Evolutionary conservation across 306 rosid genomes (phyloP), one percentile per base, ranked within the genome.

Genomic region (Biancaea sappan): DNA sequence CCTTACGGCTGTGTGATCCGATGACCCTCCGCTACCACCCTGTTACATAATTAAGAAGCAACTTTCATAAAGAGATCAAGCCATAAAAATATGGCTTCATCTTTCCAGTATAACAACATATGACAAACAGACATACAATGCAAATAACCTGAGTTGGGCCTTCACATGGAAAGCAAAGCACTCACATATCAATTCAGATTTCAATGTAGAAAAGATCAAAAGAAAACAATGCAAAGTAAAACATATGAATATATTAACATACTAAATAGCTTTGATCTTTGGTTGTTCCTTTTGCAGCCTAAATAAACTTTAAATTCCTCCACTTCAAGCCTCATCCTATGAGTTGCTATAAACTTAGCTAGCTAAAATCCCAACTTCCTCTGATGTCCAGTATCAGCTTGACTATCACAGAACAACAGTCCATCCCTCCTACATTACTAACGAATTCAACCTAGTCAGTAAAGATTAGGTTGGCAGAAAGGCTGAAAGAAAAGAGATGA

Each of bases 21-120:
- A 50, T 66, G 72, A 76, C 57, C 63, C 67, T 77, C 62, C 78
- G 53, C 63, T 74, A 68, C 37, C 56, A 77, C 73, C 63, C 96
- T 88, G 85, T 70, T 4, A 58, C 54, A 76, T 32, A 71, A 81
- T 69, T 54, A 73, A 73, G 59, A 61, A 68, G 54, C 60, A 76
- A 75, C 29, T 74, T 67, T 22, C 35, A 65, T 31, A 44, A 71
- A 61, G 66, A 37, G 52, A 63, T 62, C 56, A 77, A 81, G 59
- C 75, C 74, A 61, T 50, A 35, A 56, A 31, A 62, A 48, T 18
- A 67, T 31, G 26, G 31, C 31, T 35, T 67, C 38, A 34, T 57
- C 67, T 50, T 52, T 66, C 46, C 58, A 21, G 8, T 24, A n/a
- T 10, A 31, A 51, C 9, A 63, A 34, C 41, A 35, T 3, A 52